These are phyloP conservation scores for Citrus sp. DNA, from an alignment of 345 rosid species.

Conservation along the genomic window DNA sequence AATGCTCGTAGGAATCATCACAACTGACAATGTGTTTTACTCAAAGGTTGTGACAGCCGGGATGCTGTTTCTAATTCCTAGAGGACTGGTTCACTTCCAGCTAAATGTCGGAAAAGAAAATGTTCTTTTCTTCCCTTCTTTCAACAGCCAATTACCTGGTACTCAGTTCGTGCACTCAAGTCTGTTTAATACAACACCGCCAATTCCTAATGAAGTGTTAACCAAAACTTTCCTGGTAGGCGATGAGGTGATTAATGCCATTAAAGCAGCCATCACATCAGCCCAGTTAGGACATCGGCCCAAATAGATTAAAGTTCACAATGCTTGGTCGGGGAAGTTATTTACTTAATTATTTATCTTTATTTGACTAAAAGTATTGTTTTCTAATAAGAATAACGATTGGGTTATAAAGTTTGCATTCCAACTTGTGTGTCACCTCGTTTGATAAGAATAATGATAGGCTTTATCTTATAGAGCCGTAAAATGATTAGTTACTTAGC, in stretches of 20 bases:
- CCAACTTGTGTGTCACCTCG: too few species aligned
- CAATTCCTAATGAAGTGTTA: conserved; percentile 55
- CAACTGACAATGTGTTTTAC: conserved; percentile 40
- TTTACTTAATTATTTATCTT: too few species aligned
- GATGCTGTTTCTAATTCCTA: conserved; percentile 62
- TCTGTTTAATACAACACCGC: conserved; percentile 50
- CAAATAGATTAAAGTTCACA: too few species aligned
- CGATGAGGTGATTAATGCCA: conserved; percentile 32
- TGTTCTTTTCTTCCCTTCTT: conserved; percentile 58
- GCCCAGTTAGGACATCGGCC: too few species aligned
- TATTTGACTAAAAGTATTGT: too few species aligned
- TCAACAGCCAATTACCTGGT: conserved; percentile 78
- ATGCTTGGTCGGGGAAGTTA: too few species aligned
- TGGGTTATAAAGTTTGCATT: too few species aligned
- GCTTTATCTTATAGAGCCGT: too few species aligned
- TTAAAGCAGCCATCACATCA: conserved; percentile 36
- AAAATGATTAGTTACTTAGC: too few species aligned
- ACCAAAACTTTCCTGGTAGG: conserved; percentile 51
- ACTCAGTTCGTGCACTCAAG: conserved; percentile 23
- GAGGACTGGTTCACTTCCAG: conserved; percentile 76
- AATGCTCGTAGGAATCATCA: conserved; percentile 59
- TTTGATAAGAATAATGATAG: too few species aligned
- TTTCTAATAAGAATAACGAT: too few species aligned
- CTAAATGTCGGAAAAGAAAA: conserved; percentile 59
- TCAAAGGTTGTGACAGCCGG: conserved; percentile 52